Evolutionary conservation across 306 rosid genomes (phyloP), one percentile per base, ranked within the genome.

Genomic region (Myrica gale): DNA sequence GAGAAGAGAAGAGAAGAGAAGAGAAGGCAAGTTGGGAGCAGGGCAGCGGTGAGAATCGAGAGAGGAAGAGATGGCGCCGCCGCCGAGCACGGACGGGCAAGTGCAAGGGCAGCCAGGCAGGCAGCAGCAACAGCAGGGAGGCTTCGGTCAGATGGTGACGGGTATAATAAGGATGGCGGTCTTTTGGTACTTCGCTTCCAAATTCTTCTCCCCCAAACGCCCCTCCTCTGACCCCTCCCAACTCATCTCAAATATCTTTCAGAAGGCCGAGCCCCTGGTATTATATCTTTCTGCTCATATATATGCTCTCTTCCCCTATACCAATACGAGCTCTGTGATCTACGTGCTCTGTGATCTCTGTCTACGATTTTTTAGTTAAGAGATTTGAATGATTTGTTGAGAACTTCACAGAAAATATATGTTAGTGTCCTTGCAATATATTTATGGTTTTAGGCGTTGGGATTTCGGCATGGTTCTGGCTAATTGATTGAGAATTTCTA

Each of bases 161-260:
- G 97, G 97, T 72, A 86, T 95, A 71, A 95, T 95, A 5, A 86
- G 99, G 78, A 90, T 95, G 81, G 99, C 92, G 5, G 97, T 95
- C 41, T 89, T 95, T 68, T 95, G 99, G 99, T 95, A 95, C 71
- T 95, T 95, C 88, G 99, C 99, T 53, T 90, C 99, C 71, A 95
- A 95, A 76, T 89, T 95, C 81, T 95, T 95, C 76, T 76, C 97
- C 65, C 88, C 97, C 52, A 95, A 92, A 66, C 86, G 80, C 56
- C 83, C 97, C 26, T 58, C 88, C 15, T 32, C 37, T 32, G 96
- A 88, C 37, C 96, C 97, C 69, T 60, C 93, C 45, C 76, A 80
- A 16, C 88, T 88, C 74, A 82, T 86, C 78, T 81, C 96, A 74
- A 95, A 95, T 71, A 88, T 90, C 80, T 92, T 90, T 60, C 93